These are phyloP conservation scores for Beauveria australis DNA, from an alignment of 2,329 filamentous ascomycete species.

Conservation along the genomic window DNA sequence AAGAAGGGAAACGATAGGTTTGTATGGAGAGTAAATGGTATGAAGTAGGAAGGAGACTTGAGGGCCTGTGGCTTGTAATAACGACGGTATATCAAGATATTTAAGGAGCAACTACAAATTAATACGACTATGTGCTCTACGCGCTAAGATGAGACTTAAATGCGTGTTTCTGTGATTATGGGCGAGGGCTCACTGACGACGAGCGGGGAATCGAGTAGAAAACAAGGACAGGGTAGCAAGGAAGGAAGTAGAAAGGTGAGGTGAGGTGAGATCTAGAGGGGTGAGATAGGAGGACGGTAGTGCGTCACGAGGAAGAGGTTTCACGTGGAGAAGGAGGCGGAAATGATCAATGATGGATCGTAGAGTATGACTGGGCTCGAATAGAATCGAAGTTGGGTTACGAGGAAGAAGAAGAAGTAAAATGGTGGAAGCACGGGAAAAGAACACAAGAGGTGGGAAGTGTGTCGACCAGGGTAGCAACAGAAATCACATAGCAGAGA, in stretches of 20 bases:
- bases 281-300: background rate
- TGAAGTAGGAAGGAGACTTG: background rate
- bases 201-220: background rate
- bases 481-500: too few relatives aligned
- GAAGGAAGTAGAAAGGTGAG: background rate
- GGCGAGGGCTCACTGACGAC: too few relatives aligned
- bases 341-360: background rate
- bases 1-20: background rate
- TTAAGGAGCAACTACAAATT: background rate
- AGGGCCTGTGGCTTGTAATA: background rate
- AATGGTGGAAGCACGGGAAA: too few relatives aligned
- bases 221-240: background rate
- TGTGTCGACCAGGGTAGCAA: too few relatives aligned
- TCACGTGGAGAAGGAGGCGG: background rate
- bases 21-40: background rate
- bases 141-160: background rate
- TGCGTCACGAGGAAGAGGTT: background rate
- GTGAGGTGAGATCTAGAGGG: conserved; percentile 9
- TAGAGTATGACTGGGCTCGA: background rate
- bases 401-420: too few relatives aligned
- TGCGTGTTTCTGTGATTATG: background rate
- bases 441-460: too few relatives aligned
- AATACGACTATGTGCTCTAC: background rate
- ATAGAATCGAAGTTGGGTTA: background rate
- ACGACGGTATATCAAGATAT: background rate